phyloP scores from a whole-genome alignment of 805 yeast species.

The Nakazawaea pomicola region DNA sequence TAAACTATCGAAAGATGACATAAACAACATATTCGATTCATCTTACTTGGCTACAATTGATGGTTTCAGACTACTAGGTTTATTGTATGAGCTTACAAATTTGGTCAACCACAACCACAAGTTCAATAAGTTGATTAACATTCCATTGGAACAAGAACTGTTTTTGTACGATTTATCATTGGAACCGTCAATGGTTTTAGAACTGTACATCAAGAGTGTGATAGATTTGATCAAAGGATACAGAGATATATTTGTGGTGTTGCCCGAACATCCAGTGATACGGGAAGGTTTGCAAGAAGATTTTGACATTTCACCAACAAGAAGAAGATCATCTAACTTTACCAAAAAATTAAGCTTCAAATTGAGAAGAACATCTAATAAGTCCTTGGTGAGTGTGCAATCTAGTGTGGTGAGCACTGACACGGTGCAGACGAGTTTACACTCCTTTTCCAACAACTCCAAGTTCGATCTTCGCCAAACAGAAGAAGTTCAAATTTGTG shows the following conservation, averaged over 20 bases:
- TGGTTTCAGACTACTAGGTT: conserved; percentile 4
- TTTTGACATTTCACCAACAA: not conserved
- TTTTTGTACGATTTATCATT: conserved; percentile 2
- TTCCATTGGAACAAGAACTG: not conserved
- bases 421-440: conserved; percentile 4
- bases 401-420: conserved; percentile 4
- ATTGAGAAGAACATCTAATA: conserved; percentile 8
- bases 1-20: not conserved
- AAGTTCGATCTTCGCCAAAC: not conserved
- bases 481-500: too few relatives aligned
- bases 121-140: conserved; percentile 1
- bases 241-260: conserved; percentile 4
- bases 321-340: not conserved
- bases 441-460: not conserved
- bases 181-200: not conserved
- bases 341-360: not conserved
- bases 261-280: not conserved
- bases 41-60: not conserved
- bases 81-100: not conserved
- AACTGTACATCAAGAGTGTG: conserved; percentile 3
- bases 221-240: not conserved
- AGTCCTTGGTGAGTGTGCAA: conserved; percentile 2
- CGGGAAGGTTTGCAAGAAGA: not conserved
- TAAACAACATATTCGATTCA: not conserved
- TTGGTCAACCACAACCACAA: conserved; percentile 3